A percentile compares a stretch with the other conserved stretches of the same genome.
Conservation (phyloP, 2,329 filamentous ascomycete genomes). For the Aureobasidium mangrovei region DNA sequence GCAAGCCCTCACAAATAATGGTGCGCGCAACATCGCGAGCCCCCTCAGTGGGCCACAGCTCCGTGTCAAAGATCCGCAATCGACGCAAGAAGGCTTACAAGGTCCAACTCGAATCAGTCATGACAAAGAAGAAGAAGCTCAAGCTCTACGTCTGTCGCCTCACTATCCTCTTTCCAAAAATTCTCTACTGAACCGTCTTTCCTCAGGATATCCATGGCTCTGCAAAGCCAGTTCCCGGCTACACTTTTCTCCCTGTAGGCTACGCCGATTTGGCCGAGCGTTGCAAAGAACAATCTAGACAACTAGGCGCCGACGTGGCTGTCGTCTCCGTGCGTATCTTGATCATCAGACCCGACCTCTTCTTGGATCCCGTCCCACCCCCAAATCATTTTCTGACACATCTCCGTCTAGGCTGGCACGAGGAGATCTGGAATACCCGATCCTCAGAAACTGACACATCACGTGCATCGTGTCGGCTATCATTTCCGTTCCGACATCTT, state of each 20-base stretch:
- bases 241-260: conserved; percentile 52
- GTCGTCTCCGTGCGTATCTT: conserved; percentile 49
- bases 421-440: conserved; percentile 18
- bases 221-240: conserved; percentile 45
- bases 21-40: conserved; percentile 12
- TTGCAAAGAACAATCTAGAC: conserved; percentile 52
- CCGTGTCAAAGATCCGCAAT: conserved; percentile 20
- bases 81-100: conserved; percentile 43
- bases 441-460: conserved; percentile 41
- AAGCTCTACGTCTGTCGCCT: conserved; percentile 37
- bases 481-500: conserved; percentile 55
- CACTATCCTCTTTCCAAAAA: background rate
- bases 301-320: conserved; percentile 45
- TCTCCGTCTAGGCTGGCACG: background rate
- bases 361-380: background rate
- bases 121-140: conserved; percentile 53
- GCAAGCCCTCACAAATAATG: background rate
- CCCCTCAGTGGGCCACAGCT: conserved; percentile 9
- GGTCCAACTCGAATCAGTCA: conserved; percentile 49
- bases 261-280: conserved; percentile 50
- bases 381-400: background rate
- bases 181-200: background rate
- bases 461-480: conserved; percentile 54
- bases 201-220: background rate
- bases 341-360: conserved; percentile 6